Evolutionary conservation across 2,329 filamentous ascomycete genomes (phyloP), one percentile per base, ranked within the genome.

Genomic region (Fusarium zealandicum): DNA sequence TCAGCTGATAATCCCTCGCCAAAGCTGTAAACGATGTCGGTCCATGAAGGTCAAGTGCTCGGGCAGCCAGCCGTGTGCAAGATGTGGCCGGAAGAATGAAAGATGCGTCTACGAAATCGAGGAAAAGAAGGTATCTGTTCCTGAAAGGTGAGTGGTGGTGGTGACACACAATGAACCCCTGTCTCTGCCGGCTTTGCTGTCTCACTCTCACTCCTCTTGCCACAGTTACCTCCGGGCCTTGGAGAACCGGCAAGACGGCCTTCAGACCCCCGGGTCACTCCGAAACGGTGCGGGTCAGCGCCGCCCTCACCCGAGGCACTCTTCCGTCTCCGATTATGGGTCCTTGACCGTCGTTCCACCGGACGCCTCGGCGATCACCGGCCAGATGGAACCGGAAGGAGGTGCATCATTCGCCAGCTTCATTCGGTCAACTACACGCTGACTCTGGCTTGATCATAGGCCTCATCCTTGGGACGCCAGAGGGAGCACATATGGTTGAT

Each of bases 41-140:
- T 63, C 61, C 27, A 67, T 67, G 65, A 67, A 67, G 20, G 65
- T 67, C 43, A 67, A 68, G 41, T 67, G 65, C 16, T 67, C 65
- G 4, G 65, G 65, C 4, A 27, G 54, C 7, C 63, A 68, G 27
- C 65, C 65, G 5, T 67, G 65, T 45, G 41, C 61, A n/a, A 43
- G 65, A 11, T 67, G 65, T 54, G 58, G 56, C 9, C 56, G 65
- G 0, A 67, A 66, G 51, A 64, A 64, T 9, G 61, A 65, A 13
- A 50, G 22, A 25, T 67, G 65, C 37, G 37, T 66, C 14, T 67
- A 65, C 25, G 63, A 66, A 28, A 49, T 42, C 1, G 62, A 64
- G 3, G 65, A 67, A 17, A 67, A 57, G n/a, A 66, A 67, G 3
- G 51, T 67, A 0, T 66, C 65, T 0, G 56, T 67, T 12, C 61